phyloP scores from a whole-genome alignment of 352 stramenopile species.

The Phytophthora hybrid region DNA sequence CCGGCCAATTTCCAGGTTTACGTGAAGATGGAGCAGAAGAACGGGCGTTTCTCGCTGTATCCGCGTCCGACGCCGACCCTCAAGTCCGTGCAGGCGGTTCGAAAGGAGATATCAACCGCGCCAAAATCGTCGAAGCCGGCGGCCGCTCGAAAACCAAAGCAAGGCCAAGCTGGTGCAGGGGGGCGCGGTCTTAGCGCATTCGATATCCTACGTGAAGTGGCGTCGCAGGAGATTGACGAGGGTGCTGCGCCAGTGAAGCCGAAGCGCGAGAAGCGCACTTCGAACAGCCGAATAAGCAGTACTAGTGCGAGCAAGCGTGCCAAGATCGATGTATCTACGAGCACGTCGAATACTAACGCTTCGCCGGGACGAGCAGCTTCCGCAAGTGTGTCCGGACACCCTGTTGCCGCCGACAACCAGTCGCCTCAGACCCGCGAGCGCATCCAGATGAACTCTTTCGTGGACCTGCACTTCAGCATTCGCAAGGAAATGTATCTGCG shows the following conservation, averaged over 20 bases:
- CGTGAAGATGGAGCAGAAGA: slow-evolving; percentile 71
- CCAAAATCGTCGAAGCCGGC: slow-evolving; percentile 38
- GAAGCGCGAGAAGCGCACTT: slow-evolving; percentile 45
- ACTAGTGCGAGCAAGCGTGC: slow-evolving; percentile 37
- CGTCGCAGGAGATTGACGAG: slow-evolving; percentile 67
- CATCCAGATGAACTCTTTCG: slow-evolving; percentile 81
- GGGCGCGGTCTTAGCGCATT: slow-evolving; percentile 69
- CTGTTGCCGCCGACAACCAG: slow-evolving; percentile 31
- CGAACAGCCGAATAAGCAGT: slow-evolving; percentile 16
- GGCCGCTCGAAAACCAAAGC: slow-evolving; percentile 40
- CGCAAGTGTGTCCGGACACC: slow-evolving; percentile 10
- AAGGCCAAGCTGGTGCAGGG: slow-evolving; percentile 23
- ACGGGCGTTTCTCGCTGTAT: slow-evolving; percentile 36
- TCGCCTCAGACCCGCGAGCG: slow-evolving; percentile 52
- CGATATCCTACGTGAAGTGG: slow-evolving; percentile 86
- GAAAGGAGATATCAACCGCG: slow-evolving; percentile 29
- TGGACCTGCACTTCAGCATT: slow-evolving; percentile 86
- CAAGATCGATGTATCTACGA: slow-evolving; percentile 39
- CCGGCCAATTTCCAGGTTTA: slow-evolving; percentile 47
- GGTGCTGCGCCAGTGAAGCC: slow-evolving; percentile 27
- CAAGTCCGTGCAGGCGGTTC: slow-evolving; percentile 25
- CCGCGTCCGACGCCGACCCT: slow-evolving; percentile 33
- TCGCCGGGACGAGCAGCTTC: slow-evolving; percentile 17
- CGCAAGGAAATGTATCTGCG: slow-evolving; percentile 90
- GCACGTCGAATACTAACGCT: slow-evolving; percentile 18